phyloP scores from a whole-genome alignment of 352 stramenopile species.

The Thraustochytrium striatum region DNA sequence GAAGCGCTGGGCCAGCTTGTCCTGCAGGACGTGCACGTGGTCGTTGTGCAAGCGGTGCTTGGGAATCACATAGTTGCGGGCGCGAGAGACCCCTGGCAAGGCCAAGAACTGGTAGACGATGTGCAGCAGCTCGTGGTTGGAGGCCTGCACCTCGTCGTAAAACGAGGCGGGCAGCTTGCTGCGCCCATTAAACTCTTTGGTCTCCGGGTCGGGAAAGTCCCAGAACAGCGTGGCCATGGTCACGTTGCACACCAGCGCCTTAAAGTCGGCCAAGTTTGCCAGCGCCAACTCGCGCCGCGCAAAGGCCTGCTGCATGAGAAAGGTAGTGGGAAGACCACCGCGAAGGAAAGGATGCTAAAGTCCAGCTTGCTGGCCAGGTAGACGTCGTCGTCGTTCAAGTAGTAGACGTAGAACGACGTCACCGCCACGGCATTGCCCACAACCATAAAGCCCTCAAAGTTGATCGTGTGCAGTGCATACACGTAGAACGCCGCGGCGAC shows the following conservation, averaged over 20 bases:
- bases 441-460: slow-evolving; percentile 70
- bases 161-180: slow-evolving; percentile 61
- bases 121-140: slow-evolving; percentile 60
- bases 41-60: slow-evolving; percentile 59
- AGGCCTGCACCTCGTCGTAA: slow-evolving; percentile 61
- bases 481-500: slow-evolving; percentile 71
- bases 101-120: slow-evolving; percentile 62
- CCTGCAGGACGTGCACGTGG: slow-evolving; percentile 57
- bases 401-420: slow-evolving; percentile 67
- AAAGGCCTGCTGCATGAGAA: slow-evolving; percentile 77
- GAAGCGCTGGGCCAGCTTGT: slow-evolving; percentile 63
- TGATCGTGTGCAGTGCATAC: slow-evolving; percentile 67
- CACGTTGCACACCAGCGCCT: slow-evolving; percentile 67
- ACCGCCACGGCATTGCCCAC: slow-evolving; percentile 63
- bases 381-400: slow-evolving; percentile 56
- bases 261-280: slow-evolving; percentile 65
- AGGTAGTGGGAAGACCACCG: slow-evolving; percentile 72
- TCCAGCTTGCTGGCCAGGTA: slow-evolving; percentile 72
- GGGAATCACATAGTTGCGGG: slow-evolving; percentile 66
- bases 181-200: slow-evolving; percentile 63
- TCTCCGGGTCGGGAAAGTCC: slow-evolving; percentile 58
- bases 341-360: slow-evolving; percentile 72
- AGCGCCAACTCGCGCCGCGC: slow-evolving; percentile 67
- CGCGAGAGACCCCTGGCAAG: slow-evolving; percentile 66
- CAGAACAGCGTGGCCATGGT: slow-evolving; percentile 70